Conservation (phyloP, 1,284 basidiomycete species). For the Ustilago hordei region DNA sequence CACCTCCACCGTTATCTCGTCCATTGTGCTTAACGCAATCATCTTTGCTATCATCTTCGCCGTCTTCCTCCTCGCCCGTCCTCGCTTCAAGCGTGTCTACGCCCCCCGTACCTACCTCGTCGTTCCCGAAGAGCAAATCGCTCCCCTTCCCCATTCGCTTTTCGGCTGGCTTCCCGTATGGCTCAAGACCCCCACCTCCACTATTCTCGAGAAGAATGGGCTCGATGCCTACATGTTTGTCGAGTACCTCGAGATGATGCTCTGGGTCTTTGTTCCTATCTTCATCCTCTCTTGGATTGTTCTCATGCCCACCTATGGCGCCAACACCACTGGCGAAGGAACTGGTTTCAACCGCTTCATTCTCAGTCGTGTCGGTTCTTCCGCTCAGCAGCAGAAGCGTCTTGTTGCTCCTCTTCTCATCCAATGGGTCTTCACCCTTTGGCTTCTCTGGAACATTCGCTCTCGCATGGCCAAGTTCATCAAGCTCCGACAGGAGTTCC, state of each 20-base stretch:
- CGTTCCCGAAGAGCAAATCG: constrained; percentile 64
- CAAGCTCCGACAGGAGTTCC: constrained; percentile 83
- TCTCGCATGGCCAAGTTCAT: constrained; percentile 85
- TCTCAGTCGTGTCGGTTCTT: constrained; percentile 77
- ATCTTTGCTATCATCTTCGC: constrained; percentile 65
- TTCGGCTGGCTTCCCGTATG: constrained; percentile 70
- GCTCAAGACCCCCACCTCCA: constrained; percentile 64
- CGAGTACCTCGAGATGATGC: constrained; percentile 83
- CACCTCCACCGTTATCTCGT: constrained; percentile 65
- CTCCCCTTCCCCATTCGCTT: constrained; percentile 67
- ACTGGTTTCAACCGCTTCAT: constrained; percentile 80
- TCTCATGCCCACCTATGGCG: constrained; percentile 76
- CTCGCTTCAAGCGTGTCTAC: constrained; percentile 70
- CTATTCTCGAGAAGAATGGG: constrained; percentile 76
- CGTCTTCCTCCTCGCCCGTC: constrained; percentile 69
- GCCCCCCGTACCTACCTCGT: constrained; percentile 69
- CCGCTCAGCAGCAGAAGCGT: constrained; percentile 58
- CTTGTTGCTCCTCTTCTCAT: constrained; percentile 59
- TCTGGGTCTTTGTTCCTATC: constrained; percentile 83
- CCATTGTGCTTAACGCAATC: constrained; percentile 66
- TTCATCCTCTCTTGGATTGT: constrained; percentile 68
- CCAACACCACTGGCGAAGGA: constrained; percentile 71
- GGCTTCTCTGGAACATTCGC: constrained; percentile 85
- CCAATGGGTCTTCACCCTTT: constrained; percentile 71
- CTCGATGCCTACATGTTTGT: constrained; percentile 95